Evolutionary conservation across 306 rosid genomes (phyloP), one percentile per base, ranked within the genome.

Genomic region (Vachellia pachyceras): DNA sequence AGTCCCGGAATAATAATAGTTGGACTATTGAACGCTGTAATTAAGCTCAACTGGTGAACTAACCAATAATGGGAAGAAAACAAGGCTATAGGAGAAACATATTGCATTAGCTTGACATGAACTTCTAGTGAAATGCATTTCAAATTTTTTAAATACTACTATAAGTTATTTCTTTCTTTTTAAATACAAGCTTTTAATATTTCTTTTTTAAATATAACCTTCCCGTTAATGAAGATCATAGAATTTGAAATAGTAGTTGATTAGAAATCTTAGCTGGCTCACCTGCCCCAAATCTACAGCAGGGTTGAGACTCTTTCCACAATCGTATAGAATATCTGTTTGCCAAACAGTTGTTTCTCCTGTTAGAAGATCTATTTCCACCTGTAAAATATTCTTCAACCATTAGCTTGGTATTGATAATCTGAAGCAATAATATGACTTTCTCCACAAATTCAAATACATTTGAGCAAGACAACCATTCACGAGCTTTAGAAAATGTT

Each of bases 201-300:
- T 29, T 29, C 33, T 29, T 29, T 29, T 29, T 29, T 29, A 29
- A 29, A 29, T 29, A 29, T 29, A 29, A 2, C 33, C 33, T 2
- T 29, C 1, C 33, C 2, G 1, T 29, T 0, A 29, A 2, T 29
- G 33, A 29, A 29, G 2, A 42, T 42, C 10, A 42, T 42, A 42
- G 11, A 42, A 42, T 42, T 42, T 42, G 46, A 42, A 42, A 42
- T 42, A 13, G 65, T 33, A 73, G 69, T 10, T 29, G 44, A 41
- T 37, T 52, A n/a, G 63, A 22, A 39, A 12, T 11, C 4, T 18
- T 60, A 54, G 50, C 37, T 42, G 22, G 25, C 69, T 72, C 63
- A 92, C 98, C 94, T 92, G 98, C 86, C 98, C 98, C 82, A 94
- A 87, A 89, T 94, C 97, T 73, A 92, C 97, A 17, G 97, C 97